Evolutionary conservation across 2,329 filamentous ascomycete genomes (phyloP), one percentile per base, ranked within the genome.

Genomic region (Cryphonectria parasitica): DNA sequence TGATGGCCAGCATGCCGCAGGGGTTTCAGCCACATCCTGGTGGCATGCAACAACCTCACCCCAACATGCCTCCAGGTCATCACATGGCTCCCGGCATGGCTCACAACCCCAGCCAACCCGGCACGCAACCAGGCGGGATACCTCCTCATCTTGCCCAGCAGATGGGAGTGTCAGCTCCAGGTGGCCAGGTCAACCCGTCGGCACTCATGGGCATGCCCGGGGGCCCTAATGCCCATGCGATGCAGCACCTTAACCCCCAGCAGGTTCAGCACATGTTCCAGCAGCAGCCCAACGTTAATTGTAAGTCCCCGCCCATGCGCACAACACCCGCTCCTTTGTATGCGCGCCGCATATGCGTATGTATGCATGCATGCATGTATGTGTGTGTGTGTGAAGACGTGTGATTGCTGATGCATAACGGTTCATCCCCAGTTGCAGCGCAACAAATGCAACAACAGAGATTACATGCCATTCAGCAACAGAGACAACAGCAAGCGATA

Each of bases 131-230:
- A 39, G 86, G 82, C 73, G 86, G 85, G 54, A 90, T 91, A 79
- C 87, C 87, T 75, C 91, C 92, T 79, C 91, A 92, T 80, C 86
- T 90, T 75, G 82, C 81, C 49, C 82, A 88, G 81, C 91, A 92
- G 75, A 92, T 92, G 83, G 90, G 88, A 72, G 91, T 91, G 39
- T 92, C 92, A 70, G 91, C 88, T 49, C 91, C 92, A 28, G 90
- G 89, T 74, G 88, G 87, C 72, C 91, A 92, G 78, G 90, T 93
- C 74, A 92, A 89, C 78, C 90, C 92, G 76, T 88, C 87, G 39
- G 87, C 89, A 69, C 88, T 94, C 86, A 93, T 95, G 91, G 88
- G 88, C 70, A 93, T 95, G 89, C 91, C 91, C 73, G 91, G 90
- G 41, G 89, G 91, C 68, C 88, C 88, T 71, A 91, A 89, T 80